phyloP scores from a whole-genome alignment of 192 early-diverging fungal genomes.

The Backusella westeae region DNA sequence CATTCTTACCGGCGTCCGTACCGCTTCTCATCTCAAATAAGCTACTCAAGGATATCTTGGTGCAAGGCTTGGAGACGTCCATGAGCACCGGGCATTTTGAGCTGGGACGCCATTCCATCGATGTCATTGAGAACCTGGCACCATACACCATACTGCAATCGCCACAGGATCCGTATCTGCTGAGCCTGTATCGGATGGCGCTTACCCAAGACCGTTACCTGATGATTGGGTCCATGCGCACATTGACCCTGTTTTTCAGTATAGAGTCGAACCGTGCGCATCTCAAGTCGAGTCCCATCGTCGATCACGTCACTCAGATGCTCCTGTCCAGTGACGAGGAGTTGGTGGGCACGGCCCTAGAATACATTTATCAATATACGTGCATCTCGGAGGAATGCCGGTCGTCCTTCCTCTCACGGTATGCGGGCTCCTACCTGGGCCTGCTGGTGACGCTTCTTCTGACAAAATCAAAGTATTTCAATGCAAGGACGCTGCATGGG shows the following conservation, averaged over 20 bases:
- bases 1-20: slow-evolving; percentile 58
- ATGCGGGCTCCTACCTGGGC: slow-evolving; percentile 4
- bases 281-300: slow-evolving; percentile 19
- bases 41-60: slow-evolving; percentile 49
- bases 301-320: slow-evolving; percentile 54
- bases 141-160: slow-evolving; percentile 37
- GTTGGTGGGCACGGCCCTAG: slow-evolving; percentile 54
- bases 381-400: neutral
- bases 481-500: neutral
- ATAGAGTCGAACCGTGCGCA: slow-evolving; percentile 36
- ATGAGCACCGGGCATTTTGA: slow-evolving; percentile 44
- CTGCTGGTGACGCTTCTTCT: neutral
- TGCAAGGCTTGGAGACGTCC: slow-evolving; percentile 58
- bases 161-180: neutral
- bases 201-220: slow-evolving; percentile 53
- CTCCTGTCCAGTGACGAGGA: slow-evolving; percentile 59
- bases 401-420: neutral
- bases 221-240: slow-evolving; percentile 52
- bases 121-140: slow-evolving; percentile 63
- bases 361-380: slow-evolving; percentile 57
- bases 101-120: slow-evolving; percentile 57
- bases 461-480: slow-evolving; percentile 16
- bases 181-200: slow-evolving; percentile 27
- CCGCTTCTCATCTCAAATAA: slow-evolving; percentile 40
- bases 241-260: slow-evolving; percentile 50